These are phyloP conservation scores for Exophiala calicioides DNA, from an alignment of 2,329 filamentous ascomycete genomes.

Conservation along the genomic window DNA sequence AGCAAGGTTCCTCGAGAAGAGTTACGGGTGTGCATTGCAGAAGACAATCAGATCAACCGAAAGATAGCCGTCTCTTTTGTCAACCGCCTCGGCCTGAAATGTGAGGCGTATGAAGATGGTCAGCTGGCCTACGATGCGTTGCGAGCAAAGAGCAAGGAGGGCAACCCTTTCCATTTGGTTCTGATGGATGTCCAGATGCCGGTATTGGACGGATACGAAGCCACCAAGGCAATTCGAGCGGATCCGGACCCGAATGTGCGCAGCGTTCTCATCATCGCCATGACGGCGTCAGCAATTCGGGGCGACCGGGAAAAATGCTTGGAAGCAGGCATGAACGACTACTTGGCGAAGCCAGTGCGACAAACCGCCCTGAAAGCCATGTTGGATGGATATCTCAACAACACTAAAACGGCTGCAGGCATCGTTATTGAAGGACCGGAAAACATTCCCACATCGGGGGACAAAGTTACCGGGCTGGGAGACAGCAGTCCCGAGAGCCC, in stretches of 20 bases:
- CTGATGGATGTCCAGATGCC: constrained; percentile 55
- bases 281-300: constrained; percentile 94
- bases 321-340: constrained; percentile 97
- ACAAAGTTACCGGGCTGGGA: constrained; percentile 17
- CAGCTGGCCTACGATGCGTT: constrained; percentile 48
- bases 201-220: constrained; percentile 52
- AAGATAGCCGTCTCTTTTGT: constrained; percentile 48
- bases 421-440: constrained; percentile 6
- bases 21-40: constrained; percentile 86
- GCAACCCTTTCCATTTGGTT: constrained; percentile 46
- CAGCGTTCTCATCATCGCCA: constrained; percentile 88
- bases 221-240: constrained; percentile 49
- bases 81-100: constrained; percentile 71
- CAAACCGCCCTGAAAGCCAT: constrained; percentile 84
- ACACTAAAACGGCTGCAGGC: constrained; percentile 14
- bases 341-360: constrained; percentile 91
- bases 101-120: constrained; percentile 88
- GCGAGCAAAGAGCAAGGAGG: constrained; percentile 33
- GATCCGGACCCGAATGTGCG: constrained; percentile 75
- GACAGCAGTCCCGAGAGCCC: constrained; percentile 10
- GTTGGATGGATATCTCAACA: constrained; percentile 65
- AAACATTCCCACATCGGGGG: constrained; percentile 13
- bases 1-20: constrained; percentile 73
- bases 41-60: constrained; percentile 63
- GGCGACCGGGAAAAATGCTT: constrained; percentile 93